Base-by-base conservation (phyloP, 768 basidiomycete genomes). In the Naematelia encephala region DNA sequence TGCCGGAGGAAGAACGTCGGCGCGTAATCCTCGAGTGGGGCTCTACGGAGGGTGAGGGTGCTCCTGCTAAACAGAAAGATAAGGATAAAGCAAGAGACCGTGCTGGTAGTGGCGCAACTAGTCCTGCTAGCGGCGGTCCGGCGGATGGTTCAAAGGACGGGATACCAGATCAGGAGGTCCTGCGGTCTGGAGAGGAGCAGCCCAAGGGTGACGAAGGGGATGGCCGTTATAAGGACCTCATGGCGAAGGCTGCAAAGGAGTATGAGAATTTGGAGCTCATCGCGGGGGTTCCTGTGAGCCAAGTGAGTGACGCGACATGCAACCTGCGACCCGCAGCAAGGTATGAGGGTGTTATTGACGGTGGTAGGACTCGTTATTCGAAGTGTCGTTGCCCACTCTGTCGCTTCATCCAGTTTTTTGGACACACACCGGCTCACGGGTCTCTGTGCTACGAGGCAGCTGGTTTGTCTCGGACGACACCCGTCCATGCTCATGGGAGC, bases 401-500 rank as follows among this genome's bases (percentile, higher is more conserved):
- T 72, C 72, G 45, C 69, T 80, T 19, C 70, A 73, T 56, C 78
- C 80, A 0, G 78, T 80, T 1, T 80, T 79, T 62, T 80, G 80
- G 80, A 70, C 71, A 42, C 75, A 78, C 56, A 77, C 75, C 13
- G 78, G 76, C 1, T 64, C 77, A 1, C 55, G 75, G 34, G 78
- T 80, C 22, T 68, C 73, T 2, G 79, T 80, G 1, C 61, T 77
- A 19, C 59, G 79, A 29, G 79, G 74, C 10, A 73, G 74, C 5
- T 80, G 80, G 80, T 79, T 80, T 65, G 74, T 78, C 43, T 73
- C 72, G 39, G 76, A 77, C 56, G 79, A 80, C 67, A 72, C 67
- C 13, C 60, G 68, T 25, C 80, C 80, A 10, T 78, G 78, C 30
- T 76, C 76, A n/a, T 76, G 75, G 67, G 69, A 77, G 25, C 65